These are phyloP conservation scores for Syzygium syzygioides DNA, from an alignment of 441 rosid genomes.

Conservation along the genomic window DNA sequence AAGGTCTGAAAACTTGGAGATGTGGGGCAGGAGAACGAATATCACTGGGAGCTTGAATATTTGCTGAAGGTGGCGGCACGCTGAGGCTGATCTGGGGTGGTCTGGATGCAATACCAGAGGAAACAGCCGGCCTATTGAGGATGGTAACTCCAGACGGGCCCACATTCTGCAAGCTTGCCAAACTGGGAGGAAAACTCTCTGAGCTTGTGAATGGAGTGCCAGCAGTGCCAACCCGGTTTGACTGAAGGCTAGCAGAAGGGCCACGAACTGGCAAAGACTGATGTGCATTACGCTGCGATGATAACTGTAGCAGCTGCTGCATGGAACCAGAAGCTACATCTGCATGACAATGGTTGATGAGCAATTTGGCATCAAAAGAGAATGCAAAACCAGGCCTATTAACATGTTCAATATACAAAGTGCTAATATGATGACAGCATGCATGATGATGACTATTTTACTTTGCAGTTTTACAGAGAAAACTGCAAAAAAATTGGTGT, in stretches of 20 bases:
- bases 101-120: constrained; percentile 31
- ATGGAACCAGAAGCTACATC: constrained; percentile 26
- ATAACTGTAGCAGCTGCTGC: constrained; percentile 42
- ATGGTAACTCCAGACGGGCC: constrained; percentile 20
- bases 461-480: not conserved
- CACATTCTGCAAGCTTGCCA: constrained; percentile 2
- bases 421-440: not conserved
- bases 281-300: constrained; percentile 29
- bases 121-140: constrained; percentile 9
- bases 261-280: constrained; percentile 25
- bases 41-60: constrained; percentile 36
- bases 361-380: not conserved
- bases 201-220: constrained; percentile 3
- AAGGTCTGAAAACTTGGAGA: constrained; percentile 44
- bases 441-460: not conserved
- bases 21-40: constrained; percentile 58
- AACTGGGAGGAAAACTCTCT: constrained; percentile 11
- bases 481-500: not conserved
- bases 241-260: constrained; percentile 11
- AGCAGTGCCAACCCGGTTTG: constrained; percentile 7
- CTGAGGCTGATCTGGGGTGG: constrained; percentile 37
- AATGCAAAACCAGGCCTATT: not conserved
- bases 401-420: not conserved
- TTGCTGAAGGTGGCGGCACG: constrained; percentile 27
- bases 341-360: constrained; percentile 22